Conservation (phyloP, 192 early-diverging fungal genomes). For the Coemansia sp. region DNA sequence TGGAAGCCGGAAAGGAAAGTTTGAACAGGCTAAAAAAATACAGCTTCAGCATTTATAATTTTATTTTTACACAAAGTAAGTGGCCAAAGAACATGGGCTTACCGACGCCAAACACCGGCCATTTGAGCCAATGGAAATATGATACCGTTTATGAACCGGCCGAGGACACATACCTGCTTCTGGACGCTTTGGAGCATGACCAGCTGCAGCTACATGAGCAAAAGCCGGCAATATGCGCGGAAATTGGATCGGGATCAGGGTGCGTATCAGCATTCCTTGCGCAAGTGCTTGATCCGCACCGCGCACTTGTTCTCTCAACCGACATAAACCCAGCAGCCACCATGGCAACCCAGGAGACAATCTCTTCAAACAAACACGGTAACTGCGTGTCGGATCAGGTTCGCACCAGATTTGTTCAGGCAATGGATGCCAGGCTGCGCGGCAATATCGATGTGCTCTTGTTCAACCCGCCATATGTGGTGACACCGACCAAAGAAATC, state of each 20-base stretch:
- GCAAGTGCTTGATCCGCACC: constrained; percentile 20
- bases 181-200: constrained; percentile 90
- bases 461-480: constrained; percentile 96
- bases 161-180: constrained; percentile 92
- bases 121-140: constrained; percentile 65
- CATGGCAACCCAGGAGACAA: constrained; percentile 67
- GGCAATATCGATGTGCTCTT: constrained; percentile 73
- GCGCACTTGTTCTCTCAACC: constrained; percentile 59
- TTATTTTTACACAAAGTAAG: too few species aligned
- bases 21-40: too few species aligned
- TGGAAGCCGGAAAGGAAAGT: too few species aligned
- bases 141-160: constrained; percentile 83
- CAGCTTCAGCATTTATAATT: too few species aligned
- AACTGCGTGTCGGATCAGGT: constrained; percentile 60
- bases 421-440: constrained; percentile 57
- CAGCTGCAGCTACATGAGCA: constrained; percentile 51
- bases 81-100: constrained; percentile 49
- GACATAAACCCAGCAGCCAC: constrained; percentile 83
- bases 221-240: constrained; percentile 72
- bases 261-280: constrained; percentile 80
- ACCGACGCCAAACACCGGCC: constrained; percentile 76
- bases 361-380: constrained; percentile 47
- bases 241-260: constrained; percentile 89
- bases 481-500: constrained; percentile 80
- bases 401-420: constrained; percentile 61